Base-by-base conservation (phyloP, 495 filamentous ascomycete genomes). In the Aspergillus homomorphus region DNA sequence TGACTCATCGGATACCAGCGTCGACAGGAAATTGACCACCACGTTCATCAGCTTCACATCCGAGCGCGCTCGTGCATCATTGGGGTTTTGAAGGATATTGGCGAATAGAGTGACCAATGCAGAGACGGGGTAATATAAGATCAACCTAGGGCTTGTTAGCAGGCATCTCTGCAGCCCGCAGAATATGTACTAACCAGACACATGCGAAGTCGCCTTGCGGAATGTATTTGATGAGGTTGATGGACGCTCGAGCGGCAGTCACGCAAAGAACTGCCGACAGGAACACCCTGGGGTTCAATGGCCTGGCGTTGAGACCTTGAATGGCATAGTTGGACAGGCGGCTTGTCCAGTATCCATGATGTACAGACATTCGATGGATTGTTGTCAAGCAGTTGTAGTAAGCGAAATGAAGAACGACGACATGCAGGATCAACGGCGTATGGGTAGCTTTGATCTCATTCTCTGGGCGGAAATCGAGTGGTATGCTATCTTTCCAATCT, bases 361-460 rank as follows among this genome's bases (percentile, higher is more conserved):
- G 94, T 51, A 97, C 87, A 4, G 91, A 95, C 94, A 98, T 98
- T 21, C 94, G 90, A 73, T 98, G 94, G 54, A 98, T 96, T 1
- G 94, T 98, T 15, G 92, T 97, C 55, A 98, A 79, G 64, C 91
- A 95, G 69, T 98, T 98, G 77, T 98, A 97, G 73, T 98, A 98
- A 30, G 91, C 86, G 68, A 98, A 96, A 67, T 98, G 94, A 43
- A 98, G 74, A 64, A 96, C 88, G 51, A 94, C 91, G 58, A 98
- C 83, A 59, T 97, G 95, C 2, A 98, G 79, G 33, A 98, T 88
- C 22, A 98, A 80, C 9, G 93, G 91, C 1, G 89, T 92, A 68
- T 98, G 91, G 0, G 87, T 84, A 4, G 90, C 87, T 71, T 90
- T 92, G 62, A 98, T 96, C 72, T 96, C 92, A 71, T 96, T 84